Base-by-base conservation (phyloP, 192 early-diverging fungal species). In the Martensiomyces pterosporus region DNA sequence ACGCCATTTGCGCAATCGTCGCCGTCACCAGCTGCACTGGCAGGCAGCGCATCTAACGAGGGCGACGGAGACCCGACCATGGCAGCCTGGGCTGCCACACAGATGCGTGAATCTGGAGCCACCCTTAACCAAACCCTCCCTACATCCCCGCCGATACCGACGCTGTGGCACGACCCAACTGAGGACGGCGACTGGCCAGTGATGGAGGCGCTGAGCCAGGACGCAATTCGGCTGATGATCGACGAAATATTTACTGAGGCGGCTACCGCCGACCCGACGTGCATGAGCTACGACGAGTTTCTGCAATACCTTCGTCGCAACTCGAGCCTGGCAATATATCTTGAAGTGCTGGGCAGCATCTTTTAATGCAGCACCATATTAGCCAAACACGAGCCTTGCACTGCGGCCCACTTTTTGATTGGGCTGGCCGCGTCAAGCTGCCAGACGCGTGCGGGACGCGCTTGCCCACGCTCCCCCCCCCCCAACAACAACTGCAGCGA, bases 221-320 rank as follows among this genome's bases (percentile, higher is more conserved):
- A 93, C 51, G 91, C 95, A 0, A 90, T 97, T 34, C 82, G 89
- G 42, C 90, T 97, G 45, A 91, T 98, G 87, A 89, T 96, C 14
- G 86, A 91, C 33, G 89, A 85, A 57, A 87, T 90, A 10, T 94
- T 93, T 52, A 55, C 57, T 18, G 78, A 76, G 37, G 82, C 82
- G 37, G 65, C 73, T 23, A 74, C 79, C 1, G 61, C 59, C 32
- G 69, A 81, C 40, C 74, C 80, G 19, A 83, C 84, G 16, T 85
- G 58, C 49, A 81, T 98, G 50, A 82, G 77, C 0, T 79, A 81
- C 48, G 81, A 89, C 18, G 91, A 92, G 74, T 96, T 98, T 51
- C 64, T 67, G 27, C 59, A 56, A 16, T 90, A 87, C 52, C 88
- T 94, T 5, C 79, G 88, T 36, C 69, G 70, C 9, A 92, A 98